phyloP scores from a whole-genome alignment of 257 asterid species.

The Schizonepeta tenuifolia region DNA sequence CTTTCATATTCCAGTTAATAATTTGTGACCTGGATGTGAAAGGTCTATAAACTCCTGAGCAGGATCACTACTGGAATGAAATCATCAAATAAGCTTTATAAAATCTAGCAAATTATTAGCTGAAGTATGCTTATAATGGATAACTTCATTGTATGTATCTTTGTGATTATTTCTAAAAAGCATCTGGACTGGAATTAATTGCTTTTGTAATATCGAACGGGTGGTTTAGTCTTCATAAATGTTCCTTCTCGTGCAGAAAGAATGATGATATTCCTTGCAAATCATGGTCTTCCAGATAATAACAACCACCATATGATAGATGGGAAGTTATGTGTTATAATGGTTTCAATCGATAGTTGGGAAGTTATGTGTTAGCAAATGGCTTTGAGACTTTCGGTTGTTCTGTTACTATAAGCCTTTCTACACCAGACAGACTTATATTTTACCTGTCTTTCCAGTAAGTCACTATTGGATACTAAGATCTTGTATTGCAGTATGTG shows the following conservation, averaged over 20 bases:
- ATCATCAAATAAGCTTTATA: neutral
- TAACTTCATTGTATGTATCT: neutral
- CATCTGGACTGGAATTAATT: neutral
- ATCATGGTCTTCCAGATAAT: neutral
- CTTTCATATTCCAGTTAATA: neutral
- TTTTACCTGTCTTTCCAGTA: neutral
- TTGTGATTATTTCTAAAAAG: conserved; percentile 1
- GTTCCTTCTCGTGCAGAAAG: neutral
- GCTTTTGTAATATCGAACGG: neutral
- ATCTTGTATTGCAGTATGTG: neutral
- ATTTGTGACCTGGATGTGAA: neutral
- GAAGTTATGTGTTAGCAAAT: neutral
- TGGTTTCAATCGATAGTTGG: conserved; percentile 19
- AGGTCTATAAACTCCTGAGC: neutral
- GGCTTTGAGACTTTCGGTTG: neutral
- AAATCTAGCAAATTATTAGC: neutral
- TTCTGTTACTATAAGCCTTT: conserved; percentile 9
- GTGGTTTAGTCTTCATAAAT: conserved; percentile 8
- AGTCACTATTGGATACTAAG: conserved; percentile 22
- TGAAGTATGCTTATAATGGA: neutral
- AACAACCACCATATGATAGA: neutral
- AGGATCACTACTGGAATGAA: neutral
- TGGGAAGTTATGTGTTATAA: neutral
- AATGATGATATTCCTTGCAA: neutral
- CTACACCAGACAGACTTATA: neutral